These are phyloP conservation scores for Termitomyces sp. DNA, from an alignment of 768 basidiomycete species.

Conservation along the genomic window DNA sequence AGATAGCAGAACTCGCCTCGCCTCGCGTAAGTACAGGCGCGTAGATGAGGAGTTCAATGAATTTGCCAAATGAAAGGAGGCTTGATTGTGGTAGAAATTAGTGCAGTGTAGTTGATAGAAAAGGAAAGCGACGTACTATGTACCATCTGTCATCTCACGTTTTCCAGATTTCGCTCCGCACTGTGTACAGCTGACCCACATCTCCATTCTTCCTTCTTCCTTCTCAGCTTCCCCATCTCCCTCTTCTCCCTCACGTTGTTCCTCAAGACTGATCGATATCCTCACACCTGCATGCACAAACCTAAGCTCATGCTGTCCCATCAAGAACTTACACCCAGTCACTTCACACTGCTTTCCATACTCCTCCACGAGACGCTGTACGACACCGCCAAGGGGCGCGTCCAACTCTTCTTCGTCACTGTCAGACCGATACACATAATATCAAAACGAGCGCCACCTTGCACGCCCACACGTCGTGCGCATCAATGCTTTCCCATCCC, in stretches of 20 bases:
- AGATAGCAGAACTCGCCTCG: neutral
- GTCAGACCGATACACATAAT: constrained; percentile 25
- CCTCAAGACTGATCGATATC: constrained; percentile 20
- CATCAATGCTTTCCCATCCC: neutral
- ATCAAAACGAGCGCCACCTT: constrained; percentile 45
- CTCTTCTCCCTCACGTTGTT: neutral
- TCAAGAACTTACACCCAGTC: constrained; percentile 25
- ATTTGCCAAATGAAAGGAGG: neutral
- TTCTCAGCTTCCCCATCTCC: constrained; percentile 5
- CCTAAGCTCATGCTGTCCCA: constrained; percentile 38
- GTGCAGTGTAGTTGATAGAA: neutral
- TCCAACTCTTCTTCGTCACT: constrained; percentile 20
- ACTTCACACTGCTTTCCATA: constrained; percentile 30
- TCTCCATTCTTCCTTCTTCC: constrained; percentile 22
- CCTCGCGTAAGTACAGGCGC: neutral
- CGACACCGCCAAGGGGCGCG: constrained; percentile 34
- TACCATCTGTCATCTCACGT: constrained; percentile 38
- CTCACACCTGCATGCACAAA: constrained; percentile 33
- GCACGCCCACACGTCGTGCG: constrained; percentile 33
- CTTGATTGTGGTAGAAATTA: constrained; percentile 11
- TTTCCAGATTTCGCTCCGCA: constrained; percentile 33
- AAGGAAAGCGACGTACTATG: neutral
- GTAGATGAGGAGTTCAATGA: neutral
- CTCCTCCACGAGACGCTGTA: constrained; percentile 25
- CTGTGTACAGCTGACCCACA: constrained; percentile 46